Conservation (phyloP, 2,329 filamentous ascomycete genomes). For the Fusarium sp. region DNA sequence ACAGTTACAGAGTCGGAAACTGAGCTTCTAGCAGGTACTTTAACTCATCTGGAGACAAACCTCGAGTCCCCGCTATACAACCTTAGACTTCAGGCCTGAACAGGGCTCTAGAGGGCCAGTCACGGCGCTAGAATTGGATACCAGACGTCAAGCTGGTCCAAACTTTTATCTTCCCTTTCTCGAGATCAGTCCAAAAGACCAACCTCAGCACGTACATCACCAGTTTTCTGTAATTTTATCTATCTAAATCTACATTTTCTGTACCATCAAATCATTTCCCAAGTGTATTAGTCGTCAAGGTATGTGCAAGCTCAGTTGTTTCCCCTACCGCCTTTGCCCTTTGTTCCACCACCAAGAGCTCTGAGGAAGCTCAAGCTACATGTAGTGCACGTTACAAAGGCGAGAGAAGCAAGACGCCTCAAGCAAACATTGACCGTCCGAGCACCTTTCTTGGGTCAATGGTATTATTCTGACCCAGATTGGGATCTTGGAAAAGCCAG, state of each 20-base stretch:
- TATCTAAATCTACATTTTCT: constrained; percentile 25
- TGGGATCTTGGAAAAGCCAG: constrained; percentile 34
- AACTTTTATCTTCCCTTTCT: constrained; percentile 49
- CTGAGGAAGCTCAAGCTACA: constrained; percentile 7
- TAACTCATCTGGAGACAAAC: not conserved
- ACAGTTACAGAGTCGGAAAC: not conserved
- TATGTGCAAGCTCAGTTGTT: constrained; percentile 38
- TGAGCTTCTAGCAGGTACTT: not conserved
- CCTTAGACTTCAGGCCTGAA: constrained; percentile 53
- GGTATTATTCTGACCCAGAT: constrained; percentile 29
- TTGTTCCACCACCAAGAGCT: constrained; percentile 27
- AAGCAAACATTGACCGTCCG: constrained; percentile 24
- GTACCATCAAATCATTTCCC: constrained; percentile 27
- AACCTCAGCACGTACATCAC: constrained; percentile 39
- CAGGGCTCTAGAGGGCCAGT: constrained; percentile 24
- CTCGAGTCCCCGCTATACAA: constrained; percentile 33
- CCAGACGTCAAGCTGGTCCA: constrained; percentile 31
- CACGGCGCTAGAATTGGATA: constrained; percentile 33
- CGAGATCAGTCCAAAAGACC: constrained; percentile 44
- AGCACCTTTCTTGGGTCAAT: constrained; percentile 13
- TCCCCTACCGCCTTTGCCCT: constrained; percentile 22
- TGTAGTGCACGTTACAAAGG: not conserved
- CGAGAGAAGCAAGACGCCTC: constrained; percentile 20
- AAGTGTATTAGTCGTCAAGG: constrained; percentile 42
- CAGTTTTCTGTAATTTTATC: constrained; percentile 35